Base-by-base conservation (phyloP, 176 grass and related monocot species). In the Musa beccarii region DNA sequence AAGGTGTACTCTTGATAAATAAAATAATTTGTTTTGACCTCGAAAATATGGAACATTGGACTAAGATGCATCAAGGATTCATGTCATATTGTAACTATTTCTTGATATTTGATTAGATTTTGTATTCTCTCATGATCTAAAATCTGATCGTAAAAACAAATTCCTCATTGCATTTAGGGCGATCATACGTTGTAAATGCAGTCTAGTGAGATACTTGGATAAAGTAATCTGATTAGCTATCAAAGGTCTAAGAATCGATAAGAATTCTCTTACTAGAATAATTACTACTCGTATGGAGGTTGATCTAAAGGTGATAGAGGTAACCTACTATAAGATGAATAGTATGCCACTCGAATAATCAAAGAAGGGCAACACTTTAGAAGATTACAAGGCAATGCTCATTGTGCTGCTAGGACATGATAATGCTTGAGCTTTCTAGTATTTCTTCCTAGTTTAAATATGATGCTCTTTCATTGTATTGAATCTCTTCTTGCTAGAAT, bases 121-220 rank as follows among this genome's bases (percentile, higher is more conserved):
- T 70, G 68, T 9, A 12, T 20, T 76, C 63, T 23, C 26, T 54
- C 55, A 99, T 90, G 87, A 99, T 71, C 25, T 99, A 66, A 91
- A 94, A 76, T 83, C 81, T 43, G 88, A 99, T 51, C 90, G 88
- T 23, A 87, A 99, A 68, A 86, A 99, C 68, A 88, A 99, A 55
- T 94, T 86, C 65, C 95, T 91, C 13, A 52, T 61, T 10, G 75
- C 88, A 25, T 73, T 99, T 28, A 85, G 88, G 70, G 84, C 86
- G 10, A 79, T 84, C 79, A 87, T 94, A 21, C 78, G 86, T 9
- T 99, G 95, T 59, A 87, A 89, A 86, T 79, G 25, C 52, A 94
- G 80, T 54, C 95, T 88, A 51, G 90, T 89, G 63, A 87, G 67
- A 73, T 99, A 99, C 83, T 91, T 91, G n/a, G 90, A 84, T 79